Evolutionary conservation across 129 eudicot genomes (phyloP).

Genomic region (Arctium minus): DNA sequence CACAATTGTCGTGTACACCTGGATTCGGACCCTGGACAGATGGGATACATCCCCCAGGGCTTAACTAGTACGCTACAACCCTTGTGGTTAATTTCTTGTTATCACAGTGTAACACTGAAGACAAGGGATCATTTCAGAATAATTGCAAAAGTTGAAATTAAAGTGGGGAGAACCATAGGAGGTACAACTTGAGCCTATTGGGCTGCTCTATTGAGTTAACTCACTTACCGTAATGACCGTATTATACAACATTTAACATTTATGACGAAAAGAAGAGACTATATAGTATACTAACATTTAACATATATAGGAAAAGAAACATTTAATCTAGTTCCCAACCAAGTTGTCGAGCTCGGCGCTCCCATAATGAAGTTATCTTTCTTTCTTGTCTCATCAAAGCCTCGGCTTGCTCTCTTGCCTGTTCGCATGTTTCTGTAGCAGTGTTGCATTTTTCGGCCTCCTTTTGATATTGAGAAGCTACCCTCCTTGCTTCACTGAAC

Average conservation of each 20-base stretch:
- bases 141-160: neutral
- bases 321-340: conserved; percentile 70
- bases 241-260: conserved; percentile 8
- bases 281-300: neutral
- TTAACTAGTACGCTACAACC: too few relatives aligned
- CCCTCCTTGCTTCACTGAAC: conserved; percentile 72
- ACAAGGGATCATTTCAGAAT: neutral
- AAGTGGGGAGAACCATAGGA: neutral
- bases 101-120: too few relatives aligned
- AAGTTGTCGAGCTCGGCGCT: conserved; percentile 58
- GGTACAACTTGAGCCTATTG: neutral
- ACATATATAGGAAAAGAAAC: neutral
- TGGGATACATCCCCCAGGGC: too few relatives aligned
- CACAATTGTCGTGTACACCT: too few relatives aligned
- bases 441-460: conserved; percentile 90
- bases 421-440: conserved; percentile 80
- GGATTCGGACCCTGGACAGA: too few relatives aligned
- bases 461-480: conserved; percentile 65
- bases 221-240: neutral
- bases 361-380: conserved; percentile 74
- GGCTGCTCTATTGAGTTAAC: neutral
- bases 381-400: conserved; percentile 66
- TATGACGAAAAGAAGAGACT: neutral
- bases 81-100: neutral
- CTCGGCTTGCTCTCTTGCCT: conserved; percentile 63